A percentile compares a stretch with the other conserved stretches of the same genome.
phyloP scores from a whole-genome alignment of 345 rosid genomes.

The Moricandia moricandioides region DNA sequence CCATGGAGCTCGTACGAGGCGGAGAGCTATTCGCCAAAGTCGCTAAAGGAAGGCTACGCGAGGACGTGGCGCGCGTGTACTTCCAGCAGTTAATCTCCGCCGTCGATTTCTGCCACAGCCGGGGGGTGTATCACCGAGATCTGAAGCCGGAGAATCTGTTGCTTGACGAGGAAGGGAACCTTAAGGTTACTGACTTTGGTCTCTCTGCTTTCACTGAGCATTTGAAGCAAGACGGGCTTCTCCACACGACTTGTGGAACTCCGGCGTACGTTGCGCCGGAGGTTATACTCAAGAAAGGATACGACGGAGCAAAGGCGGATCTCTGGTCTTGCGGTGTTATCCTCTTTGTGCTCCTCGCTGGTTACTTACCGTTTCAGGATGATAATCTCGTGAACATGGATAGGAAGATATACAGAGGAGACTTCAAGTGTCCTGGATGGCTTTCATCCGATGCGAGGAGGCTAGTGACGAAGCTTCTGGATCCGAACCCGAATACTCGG shows the following conservation, averaged over 20 bases:
- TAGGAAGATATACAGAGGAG: slow-evolving; percentile 81
- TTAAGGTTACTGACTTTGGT: slow-evolving; percentile 88
- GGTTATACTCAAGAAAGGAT: slow-evolving; percentile 77
- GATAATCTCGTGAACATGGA: slow-evolving; percentile 80
- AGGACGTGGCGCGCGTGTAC: slow-evolving; percentile 69
- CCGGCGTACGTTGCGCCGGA: slow-evolving; percentile 95
- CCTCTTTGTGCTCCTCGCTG: slow-evolving; percentile 80
- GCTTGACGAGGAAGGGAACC: slow-evolving; percentile 62
- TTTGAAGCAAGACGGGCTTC: slow-evolving; percentile 67
- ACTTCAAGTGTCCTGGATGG: slow-evolving; percentile 93
- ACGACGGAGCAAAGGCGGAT: slow-evolving; percentile 90
- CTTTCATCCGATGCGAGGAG: slow-evolving; percentile 74
- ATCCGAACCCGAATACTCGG: slow-evolving; percentile 71
- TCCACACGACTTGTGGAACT: slow-evolving; percentile 89
- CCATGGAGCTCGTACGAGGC: slow-evolving; percentile 90
- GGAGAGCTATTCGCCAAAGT: slow-evolving; percentile 79
- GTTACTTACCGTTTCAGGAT: slow-evolving; percentile 82
- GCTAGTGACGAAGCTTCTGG: slow-evolving; percentile 71
- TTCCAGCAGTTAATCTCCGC: slow-evolving; percentile 85
- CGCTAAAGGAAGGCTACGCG: slow-evolving; percentile 66
- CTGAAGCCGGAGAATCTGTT: slow-evolving; percentile 85
- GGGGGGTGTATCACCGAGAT: slow-evolving; percentile 91
- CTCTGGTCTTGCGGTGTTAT: slow-evolving; percentile 96
- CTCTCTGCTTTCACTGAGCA: slow-evolving; percentile 81
- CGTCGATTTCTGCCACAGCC: slow-evolving; percentile 87